Evolutionary conservation across 1,139 yeast genomes (phyloP).

Genomic region (Saccharomycopsis phalli): DNA sequence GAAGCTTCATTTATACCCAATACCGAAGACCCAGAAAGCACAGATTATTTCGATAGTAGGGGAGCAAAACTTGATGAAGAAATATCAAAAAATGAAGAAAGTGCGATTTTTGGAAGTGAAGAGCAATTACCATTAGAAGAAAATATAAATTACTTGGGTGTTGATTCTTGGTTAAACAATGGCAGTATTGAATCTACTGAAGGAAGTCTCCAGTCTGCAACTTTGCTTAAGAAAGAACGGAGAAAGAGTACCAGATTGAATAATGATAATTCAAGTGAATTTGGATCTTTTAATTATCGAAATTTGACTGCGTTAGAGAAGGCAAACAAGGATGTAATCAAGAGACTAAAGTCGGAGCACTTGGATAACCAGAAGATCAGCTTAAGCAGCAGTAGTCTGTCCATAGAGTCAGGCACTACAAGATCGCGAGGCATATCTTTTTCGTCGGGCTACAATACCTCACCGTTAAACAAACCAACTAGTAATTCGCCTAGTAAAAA

Average conservation of each 20-base stretch:
- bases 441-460: conserved; percentile 6
- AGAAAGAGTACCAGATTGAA: conserved; percentile 34
- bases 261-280: conserved; percentile 65
- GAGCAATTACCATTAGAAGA: conserved; percentile 10
- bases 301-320: conserved; percentile 84
- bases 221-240: conserved; percentile 45
- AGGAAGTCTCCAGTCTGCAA: conserved; percentile 21
- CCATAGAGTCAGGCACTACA: conserved; percentile 3
- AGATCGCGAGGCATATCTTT: conserved; percentile 19
- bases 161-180: conserved; percentile 11
- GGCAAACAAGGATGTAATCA: conserved; percentile 89
- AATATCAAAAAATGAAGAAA: conserved; percentile 9
- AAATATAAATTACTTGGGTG: conserved; percentile 14
- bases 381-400: conserved; percentile 30
- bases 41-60: conserved; percentile 85
- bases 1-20: conserved; percentile 81
- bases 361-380: conserved; percentile 22
- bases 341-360: conserved; percentile 77
- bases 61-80: conserved; percentile 57
- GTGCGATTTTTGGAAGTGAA: conserved; percentile 1
- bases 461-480: conserved; percentile 8
- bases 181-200: no score
- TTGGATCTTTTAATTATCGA: conserved; percentile 88
- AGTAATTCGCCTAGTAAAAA: conserved; percentile 1
- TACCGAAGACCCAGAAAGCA: conserved; percentile 73